Evolutionary conservation across 2,329 filamentous ascomycete genomes (phyloP).

Genomic region (Neoarthrinium moseri): DNA sequence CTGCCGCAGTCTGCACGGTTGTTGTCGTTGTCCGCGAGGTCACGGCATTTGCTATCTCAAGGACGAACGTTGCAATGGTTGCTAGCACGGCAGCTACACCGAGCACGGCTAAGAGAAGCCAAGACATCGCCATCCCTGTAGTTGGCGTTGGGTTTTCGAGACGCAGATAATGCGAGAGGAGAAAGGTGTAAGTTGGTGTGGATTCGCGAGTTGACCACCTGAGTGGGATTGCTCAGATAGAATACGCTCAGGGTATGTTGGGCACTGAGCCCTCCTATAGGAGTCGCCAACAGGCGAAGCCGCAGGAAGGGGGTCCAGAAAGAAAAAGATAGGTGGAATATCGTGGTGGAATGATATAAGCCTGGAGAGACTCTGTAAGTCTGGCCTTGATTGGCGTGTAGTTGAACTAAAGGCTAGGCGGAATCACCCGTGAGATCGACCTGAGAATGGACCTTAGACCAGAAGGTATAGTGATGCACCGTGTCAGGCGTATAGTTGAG

Average conservation of each 20-base stretch:
- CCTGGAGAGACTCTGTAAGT: too few species aligned
- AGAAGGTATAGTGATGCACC: too few species aligned
- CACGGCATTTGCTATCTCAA: conserved; percentile 39
- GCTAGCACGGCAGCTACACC: conserved; percentile 36
- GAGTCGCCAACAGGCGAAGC: too few species aligned
- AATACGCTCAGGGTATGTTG: too few species aligned
- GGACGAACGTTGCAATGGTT: conserved; percentile 35
- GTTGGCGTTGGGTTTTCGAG: not conserved
- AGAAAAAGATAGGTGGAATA: too few species aligned
- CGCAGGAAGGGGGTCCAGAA: too few species aligned
- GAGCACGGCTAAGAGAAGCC: conserved; percentile 31
- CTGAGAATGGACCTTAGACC: not conserved
- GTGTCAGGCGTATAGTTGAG: not conserved
- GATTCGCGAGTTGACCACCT: too few species aligned
- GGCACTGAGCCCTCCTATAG: too few species aligned
- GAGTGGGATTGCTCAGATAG: too few species aligned
- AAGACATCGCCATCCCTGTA: conserved; percentile 32
- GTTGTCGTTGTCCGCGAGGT: conserved; percentile 27
- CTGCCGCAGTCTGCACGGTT: conserved; percentile 32
- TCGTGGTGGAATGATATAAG: too few species aligned
- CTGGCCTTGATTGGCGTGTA: conserved; percentile 1
- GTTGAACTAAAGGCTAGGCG: conserved; percentile 1
- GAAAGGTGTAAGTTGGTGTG: not conserved
- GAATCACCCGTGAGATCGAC: not conserved
- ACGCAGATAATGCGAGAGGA: not conserved